Percentiles rank a stretch among this genome's conserved stretches.
Conservation (phyloP, 306 rosid genomes). For the Ormosia emarginata region DNA sequence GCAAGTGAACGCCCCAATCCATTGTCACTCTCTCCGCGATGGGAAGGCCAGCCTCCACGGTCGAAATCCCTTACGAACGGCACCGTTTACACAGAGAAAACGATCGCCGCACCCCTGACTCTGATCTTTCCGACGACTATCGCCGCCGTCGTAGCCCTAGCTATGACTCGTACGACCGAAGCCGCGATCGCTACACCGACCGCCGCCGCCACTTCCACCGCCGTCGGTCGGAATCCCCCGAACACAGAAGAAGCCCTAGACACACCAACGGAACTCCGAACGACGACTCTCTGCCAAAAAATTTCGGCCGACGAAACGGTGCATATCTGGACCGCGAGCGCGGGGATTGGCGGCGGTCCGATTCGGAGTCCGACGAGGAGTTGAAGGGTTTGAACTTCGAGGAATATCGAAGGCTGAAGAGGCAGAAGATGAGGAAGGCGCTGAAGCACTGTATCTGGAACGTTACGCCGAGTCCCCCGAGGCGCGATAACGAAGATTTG, state of each 20-base stretch:
- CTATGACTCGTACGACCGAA: no score
- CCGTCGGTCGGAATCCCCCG: constrained; percentile 45
- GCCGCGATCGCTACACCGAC: background rate
- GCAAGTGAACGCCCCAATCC: no score
- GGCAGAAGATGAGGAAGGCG: constrained; percentile 77
- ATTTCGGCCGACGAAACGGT: constrained; percentile 53
- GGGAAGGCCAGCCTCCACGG: background rate
- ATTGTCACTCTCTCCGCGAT: background rate
- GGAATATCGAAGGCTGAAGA: constrained; percentile 70
- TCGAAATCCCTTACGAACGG: background rate
- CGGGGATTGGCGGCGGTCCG: constrained; percentile 40
- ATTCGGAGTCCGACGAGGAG: constrained; percentile 73
- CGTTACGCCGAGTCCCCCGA: constrained; percentile 80
- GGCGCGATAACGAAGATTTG: constrained; percentile 49
- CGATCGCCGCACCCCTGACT: constrained; percentile 41
- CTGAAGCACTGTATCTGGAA: constrained; percentile 74
- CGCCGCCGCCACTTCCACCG: constrained; percentile 25
- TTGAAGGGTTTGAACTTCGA: constrained; percentile 65
- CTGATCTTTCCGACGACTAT: constrained; percentile 33
- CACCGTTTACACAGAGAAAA: constrained; percentile 30
- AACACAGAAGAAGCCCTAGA: constrained; percentile 43
- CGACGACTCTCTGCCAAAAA: constrained; percentile 48
- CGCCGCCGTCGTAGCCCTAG: constrained; percentile 23
- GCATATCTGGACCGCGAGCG: constrained; percentile 45
- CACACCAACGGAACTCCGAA: constrained; percentile 13